Conservation (phyloP, 2,329 filamentous ascomycete genomes). For the Aspergillus ochraceus region DNA sequence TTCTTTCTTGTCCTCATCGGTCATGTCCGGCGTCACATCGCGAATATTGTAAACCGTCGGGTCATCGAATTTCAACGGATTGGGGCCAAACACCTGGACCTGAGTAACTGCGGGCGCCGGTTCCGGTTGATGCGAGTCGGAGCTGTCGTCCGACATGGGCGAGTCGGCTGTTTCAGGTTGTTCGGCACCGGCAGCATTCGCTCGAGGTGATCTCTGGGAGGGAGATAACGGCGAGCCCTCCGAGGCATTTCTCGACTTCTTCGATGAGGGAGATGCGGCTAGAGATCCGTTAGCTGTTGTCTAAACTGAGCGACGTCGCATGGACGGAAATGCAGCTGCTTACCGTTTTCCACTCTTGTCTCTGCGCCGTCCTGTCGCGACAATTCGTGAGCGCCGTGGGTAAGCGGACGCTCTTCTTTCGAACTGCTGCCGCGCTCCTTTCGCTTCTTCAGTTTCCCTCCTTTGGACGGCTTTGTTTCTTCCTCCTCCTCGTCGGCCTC, state of each 20-base stretch:
- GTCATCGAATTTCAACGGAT: slow-evolving; percentile 86
- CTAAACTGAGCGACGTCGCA: background rate
- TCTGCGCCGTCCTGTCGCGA: slow-evolving; percentile 65
- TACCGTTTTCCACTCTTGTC: slow-evolving; percentile 56
- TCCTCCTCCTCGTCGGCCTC: slow-evolving; percentile 48
- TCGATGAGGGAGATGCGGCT: slow-evolving; percentile 40
- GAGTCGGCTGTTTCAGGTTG: slow-evolving; percentile 62
- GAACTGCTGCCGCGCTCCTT: slow-evolving; percentile 64
- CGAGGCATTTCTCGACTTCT: slow-evolving; percentile 39
- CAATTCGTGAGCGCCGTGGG: slow-evolving; percentile 63
- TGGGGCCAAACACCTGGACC: slow-evolving; percentile 85
- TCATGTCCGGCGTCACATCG: slow-evolving; percentile 70
- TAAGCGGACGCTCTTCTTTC: slow-evolving; percentile 60
- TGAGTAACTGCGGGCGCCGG: slow-evolving; percentile 65
- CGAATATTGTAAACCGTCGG: slow-evolving; percentile 94
- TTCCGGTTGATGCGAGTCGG: slow-evolving; percentile 59
- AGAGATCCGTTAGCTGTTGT: background rate
- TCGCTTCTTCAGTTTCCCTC: slow-evolving; percentile 73
- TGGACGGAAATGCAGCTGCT: slow-evolving; percentile 15
- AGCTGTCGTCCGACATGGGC: slow-evolving; percentile 61
- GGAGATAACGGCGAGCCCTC: slow-evolving; percentile 43
- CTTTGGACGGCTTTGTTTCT: slow-evolving; percentile 49
- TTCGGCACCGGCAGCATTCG: slow-evolving; percentile 52
- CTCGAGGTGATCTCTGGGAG: slow-evolving; percentile 44
- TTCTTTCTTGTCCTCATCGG: slow-evolving; percentile 78